Evolutionary conservation across 257 asterid genomes (phyloP).

Genomic region (Echites panduratus): DNA sequence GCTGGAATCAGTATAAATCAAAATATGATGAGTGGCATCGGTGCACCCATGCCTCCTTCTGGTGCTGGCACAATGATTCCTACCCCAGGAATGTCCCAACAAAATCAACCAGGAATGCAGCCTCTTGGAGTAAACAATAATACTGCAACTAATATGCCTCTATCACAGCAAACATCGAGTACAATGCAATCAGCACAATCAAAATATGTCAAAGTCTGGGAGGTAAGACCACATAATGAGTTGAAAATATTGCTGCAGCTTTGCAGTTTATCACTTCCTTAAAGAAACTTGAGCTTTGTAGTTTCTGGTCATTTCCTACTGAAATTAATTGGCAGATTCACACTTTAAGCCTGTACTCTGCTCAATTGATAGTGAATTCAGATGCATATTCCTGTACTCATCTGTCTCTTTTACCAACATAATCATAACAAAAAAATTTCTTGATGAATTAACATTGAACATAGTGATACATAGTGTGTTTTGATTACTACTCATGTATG

Average conservation of each 20-base stretch:
- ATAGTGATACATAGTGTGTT: no score
- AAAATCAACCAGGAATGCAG: conserved; percentile 51
- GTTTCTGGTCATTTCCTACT: background rate
- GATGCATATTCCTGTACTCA: no score
- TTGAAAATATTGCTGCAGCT: conserved; percentile 3
- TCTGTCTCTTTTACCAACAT: no score
- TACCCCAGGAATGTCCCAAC: conserved; percentile 60
- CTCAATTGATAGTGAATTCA: background rate
- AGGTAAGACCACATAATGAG: conserved; percentile 44
- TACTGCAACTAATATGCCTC: conserved; percentile 61
- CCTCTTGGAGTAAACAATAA: conserved; percentile 54
- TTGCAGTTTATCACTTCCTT: conserved; percentile 1
- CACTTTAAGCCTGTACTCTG: background rate
- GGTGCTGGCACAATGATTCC: conserved; percentile 71
- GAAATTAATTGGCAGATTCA: background rate
- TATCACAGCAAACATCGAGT: conserved; percentile 64
- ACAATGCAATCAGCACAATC: conserved; percentile 64
- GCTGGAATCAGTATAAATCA: conserved; percentile 59
- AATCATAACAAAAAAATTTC: no score
- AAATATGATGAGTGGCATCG: conserved; percentile 45
- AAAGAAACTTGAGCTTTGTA: background rate
- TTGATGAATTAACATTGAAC: no score
- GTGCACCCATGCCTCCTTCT: conserved; percentile 36
- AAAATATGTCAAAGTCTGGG: conserved; percentile 83
- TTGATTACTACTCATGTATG: background rate